These are phyloP conservation scores for Globisporangium megalacanthum DNA, from an alignment of 352 stramenopile genomes.

Conservation along the genomic window DNA sequence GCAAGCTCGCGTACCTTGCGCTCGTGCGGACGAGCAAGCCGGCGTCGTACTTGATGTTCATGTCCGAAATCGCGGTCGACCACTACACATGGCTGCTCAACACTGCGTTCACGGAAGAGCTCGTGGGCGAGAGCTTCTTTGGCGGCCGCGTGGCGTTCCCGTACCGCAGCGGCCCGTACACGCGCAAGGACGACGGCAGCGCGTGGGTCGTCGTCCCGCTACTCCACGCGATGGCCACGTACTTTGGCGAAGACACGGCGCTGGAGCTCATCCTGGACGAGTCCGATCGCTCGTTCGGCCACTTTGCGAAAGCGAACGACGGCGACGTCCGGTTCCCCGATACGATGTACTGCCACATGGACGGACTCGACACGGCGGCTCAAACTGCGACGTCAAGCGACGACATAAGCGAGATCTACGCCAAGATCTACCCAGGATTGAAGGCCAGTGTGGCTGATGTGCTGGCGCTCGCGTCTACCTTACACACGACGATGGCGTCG, in stretches of 20 bases:
- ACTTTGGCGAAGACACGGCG: conserved; percentile 17
- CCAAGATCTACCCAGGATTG: conserved; percentile 32
- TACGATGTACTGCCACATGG: conserved; percentile 23
- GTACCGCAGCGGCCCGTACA: conserved; percentile 29
- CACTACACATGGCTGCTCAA: conserved; percentile 32
- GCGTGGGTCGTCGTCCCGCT: conserved; percentile 31
- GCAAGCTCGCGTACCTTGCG: conserved; percentile 30
- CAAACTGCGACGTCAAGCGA: conserved; percentile 12
- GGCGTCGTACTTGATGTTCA: conserved; percentile 43
- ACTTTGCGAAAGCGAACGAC: conserved; percentile 24
- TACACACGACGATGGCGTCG: conserved; percentile 12
- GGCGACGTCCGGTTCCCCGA: conserved; percentile 40
- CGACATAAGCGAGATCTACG: conserved; percentile 23
- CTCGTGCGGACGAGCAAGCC: conserved; percentile 29
- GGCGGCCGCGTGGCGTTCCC: conserved; percentile 24
- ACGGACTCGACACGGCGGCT: conserved; percentile 7
- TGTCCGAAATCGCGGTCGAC: conserved; percentile 25
- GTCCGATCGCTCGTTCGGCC: conserved; percentile 22
- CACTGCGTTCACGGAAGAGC: conserved; percentile 22
- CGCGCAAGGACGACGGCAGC: conserved; percentile 37
- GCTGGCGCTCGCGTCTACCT: conserved; percentile 17
- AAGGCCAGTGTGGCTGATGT: conserved; percentile 19
- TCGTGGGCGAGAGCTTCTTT: conserved; percentile 28
- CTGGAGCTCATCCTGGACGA: conserved; percentile 17
- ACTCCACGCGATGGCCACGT: conserved; percentile 24